Evolutionary conservation across 441 rosid genomes (phyloP).

Genomic region (Metrosideros polymorpha): DNA sequence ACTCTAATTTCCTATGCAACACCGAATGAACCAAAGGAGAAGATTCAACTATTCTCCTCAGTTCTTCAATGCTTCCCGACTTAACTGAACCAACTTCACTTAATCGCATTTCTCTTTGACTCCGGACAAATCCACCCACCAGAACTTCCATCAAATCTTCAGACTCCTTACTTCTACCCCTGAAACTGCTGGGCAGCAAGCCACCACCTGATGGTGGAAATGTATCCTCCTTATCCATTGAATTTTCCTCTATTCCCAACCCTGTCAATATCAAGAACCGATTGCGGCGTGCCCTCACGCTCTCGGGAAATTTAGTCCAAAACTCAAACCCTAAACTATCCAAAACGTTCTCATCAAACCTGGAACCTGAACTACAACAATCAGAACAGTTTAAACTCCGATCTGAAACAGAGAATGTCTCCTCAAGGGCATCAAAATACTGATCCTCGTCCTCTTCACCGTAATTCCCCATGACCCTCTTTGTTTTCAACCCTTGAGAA

Average conservation of each 20-base stretch:
- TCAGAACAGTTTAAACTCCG: constrained; percentile 19
- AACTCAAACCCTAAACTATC: constrained; percentile 15
- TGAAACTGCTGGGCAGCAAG: constrained; percentile 3
- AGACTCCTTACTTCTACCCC: constrained; percentile 11
- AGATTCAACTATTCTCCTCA: constrained; percentile 11
- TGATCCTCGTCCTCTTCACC: constrained; percentile 37
- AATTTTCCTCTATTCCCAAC: constrained; percentile 10
- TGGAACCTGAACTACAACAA: constrained; percentile 11
- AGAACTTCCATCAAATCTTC: constrained; percentile 20
- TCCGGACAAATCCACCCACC: constrained; percentile 11
- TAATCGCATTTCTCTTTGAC: constrained; percentile 8
- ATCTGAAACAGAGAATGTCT: constrained; percentile 37
- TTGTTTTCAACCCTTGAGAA: constrained; percentile 12
- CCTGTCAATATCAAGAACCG: constrained; percentile 29
- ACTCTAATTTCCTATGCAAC: constrained; percentile 3
- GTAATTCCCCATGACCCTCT: constrained; percentile 19
- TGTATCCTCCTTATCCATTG: constrained; percentile 4
- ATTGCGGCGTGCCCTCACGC: constrained; percentile 31
- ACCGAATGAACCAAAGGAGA: constrained; percentile 19
- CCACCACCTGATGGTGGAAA: constrained; percentile 1
- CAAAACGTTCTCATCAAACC: neutral
- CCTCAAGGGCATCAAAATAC: constrained; percentile 42
- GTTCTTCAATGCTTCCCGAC: constrained; percentile 32
- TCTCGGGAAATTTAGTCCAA: constrained; percentile 38
- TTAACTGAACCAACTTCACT: constrained; percentile 18